Conservation (phyloP, 129 eudicot species). For the Chrysanthemum makinoi region DNA sequence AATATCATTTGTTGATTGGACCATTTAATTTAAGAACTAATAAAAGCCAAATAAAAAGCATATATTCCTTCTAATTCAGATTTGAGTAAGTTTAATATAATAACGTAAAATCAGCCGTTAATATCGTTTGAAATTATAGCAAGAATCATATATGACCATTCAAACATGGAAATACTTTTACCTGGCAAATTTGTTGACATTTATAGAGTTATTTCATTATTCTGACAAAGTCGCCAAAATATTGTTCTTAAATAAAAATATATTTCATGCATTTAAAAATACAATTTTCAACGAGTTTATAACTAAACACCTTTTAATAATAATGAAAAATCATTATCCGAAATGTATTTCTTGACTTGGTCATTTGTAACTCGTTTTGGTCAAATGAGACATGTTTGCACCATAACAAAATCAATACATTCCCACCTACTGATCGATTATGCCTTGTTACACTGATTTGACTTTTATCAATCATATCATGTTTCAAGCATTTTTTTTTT, state of each 20-base stretch:
- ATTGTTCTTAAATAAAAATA: conserved; percentile 23
- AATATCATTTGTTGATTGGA: not conserved
- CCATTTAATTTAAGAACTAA: not conserved
- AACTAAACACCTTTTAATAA: conserved; percentile 10
- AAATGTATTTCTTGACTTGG: conserved; percentile 31
- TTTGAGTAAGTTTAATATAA: not conserved
- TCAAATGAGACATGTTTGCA: conserved; percentile 31
- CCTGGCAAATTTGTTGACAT: conserved; percentile 24
- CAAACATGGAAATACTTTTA: conserved; percentile 17
- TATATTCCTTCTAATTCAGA: not conserved
- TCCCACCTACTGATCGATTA: conserved; percentile 23
- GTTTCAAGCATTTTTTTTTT: not conserved
- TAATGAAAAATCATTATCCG: not conserved
- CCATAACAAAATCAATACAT: conserved; percentile 28
- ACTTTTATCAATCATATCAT: not conserved
- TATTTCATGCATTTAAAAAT: not conserved
- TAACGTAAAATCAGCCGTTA: conserved; percentile 28
- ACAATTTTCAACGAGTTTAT: not conserved
- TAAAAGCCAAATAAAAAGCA: conserved; percentile 3
- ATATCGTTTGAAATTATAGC: conserved; percentile 25
- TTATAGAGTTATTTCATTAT: not conserved
- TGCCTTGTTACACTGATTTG: conserved; percentile 19
- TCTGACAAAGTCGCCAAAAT: conserved; percentile 16
- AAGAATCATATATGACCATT: conserved; percentile 11
- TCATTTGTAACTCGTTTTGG: conserved; percentile 28